Conservation (phyloP, 129 eudicot genomes). For the Centrapalus pauciflorus region DNA sequence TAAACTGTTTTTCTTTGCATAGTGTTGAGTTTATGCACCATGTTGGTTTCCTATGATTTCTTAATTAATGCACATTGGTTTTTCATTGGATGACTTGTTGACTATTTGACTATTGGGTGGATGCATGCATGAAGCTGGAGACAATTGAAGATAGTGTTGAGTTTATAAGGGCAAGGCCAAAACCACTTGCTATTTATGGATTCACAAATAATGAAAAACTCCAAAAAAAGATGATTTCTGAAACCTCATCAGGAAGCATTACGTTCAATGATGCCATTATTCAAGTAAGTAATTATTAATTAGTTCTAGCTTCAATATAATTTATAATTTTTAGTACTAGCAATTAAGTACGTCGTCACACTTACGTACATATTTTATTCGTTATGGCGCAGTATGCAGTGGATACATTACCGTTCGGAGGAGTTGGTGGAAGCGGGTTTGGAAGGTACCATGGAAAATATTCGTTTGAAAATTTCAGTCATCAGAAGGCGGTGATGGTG, state of each 20-base stretch:
- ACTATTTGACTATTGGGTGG: constrained; percentile 8
- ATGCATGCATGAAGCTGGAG: constrained; percentile 70
- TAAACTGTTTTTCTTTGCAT: too few species aligned
- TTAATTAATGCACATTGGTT: too few species aligned
- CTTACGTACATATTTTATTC: background rate
- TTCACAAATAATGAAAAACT: constrained; percentile 60
- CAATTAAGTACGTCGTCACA: too few species aligned
- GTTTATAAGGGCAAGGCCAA: constrained; percentile 63
- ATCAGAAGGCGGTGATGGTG: constrained; percentile 52
- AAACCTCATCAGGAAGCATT: constrained; percentile 74
- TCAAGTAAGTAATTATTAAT: constrained; percentile 76
- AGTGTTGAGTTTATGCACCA: too few species aligned
- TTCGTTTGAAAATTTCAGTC: constrained; percentile 74
- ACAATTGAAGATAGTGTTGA: constrained; percentile 67
- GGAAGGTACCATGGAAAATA: constrained; percentile 88
- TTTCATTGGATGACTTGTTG: too few species aligned
- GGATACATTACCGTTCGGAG: constrained; percentile 85
- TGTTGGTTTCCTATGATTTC: too few species aligned
- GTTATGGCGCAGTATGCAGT: constrained; percentile 57
- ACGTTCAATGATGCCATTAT: constrained; percentile 69
- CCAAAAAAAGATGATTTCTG: constrained; percentile 39
- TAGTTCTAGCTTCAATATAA: background rate
- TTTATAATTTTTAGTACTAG: too few species aligned
- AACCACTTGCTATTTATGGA: constrained; percentile 75
- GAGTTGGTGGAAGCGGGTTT: constrained; percentile 81